Percentiles rank a stretch among this genome's conserved stretches.
Evolutionary conservation across 1,139 yeast genomes (phyloP).

Genomic region (Debaryomyces udenii): DNA sequence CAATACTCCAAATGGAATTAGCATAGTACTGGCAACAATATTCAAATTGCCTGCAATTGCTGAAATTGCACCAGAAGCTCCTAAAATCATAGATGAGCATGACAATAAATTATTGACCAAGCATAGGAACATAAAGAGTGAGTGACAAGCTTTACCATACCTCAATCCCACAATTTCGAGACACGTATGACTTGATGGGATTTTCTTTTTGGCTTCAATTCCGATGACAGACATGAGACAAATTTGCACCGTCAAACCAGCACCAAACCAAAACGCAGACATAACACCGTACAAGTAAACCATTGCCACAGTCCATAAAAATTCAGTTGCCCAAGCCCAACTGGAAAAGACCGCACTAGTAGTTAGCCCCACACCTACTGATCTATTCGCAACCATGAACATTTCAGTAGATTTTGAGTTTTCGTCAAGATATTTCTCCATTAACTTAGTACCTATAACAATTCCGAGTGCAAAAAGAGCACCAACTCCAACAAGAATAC

Average conservation of each 20-base stretch:
- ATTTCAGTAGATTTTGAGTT: slow-evolving; percentile 33
- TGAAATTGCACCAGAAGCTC: slow-evolving; percentile 39
- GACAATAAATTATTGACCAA: slow-evolving; percentile 36
- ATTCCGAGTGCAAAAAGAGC: slow-evolving; percentile 34
- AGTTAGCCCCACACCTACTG: slow-evolving; percentile 21
- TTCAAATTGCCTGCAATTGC: slow-evolving; percentile 37
- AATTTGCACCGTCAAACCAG: slow-evolving; percentile 34
- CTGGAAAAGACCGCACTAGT: slow-evolving; percentile 26
- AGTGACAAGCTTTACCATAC: slow-evolving; percentile 34
- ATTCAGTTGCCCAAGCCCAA: slow-evolving; percentile 39
- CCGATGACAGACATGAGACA: slow-evolving; percentile 32
- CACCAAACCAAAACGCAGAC: slow-evolving; percentile 30
- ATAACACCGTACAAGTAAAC: slow-evolving; percentile 33
- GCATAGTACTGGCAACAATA: slow-evolving; percentile 34
- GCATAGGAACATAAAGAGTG: slow-evolving; percentile 34
- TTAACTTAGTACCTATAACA: slow-evolving; percentile 28
- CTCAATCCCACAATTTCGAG: slow-evolving; percentile 34
- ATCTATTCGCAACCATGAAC: slow-evolving; percentile 33
- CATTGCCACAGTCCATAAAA: slow-evolving; percentile 30
- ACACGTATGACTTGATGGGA: slow-evolving; percentile 33
- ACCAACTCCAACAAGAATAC: slow-evolving; percentile 34
- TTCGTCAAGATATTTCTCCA: slow-evolving; percentile 29
- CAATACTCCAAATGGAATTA: slow-evolving; percentile 42
- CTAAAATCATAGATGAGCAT: slow-evolving; percentile 39
- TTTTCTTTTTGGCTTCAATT: slow-evolving; percentile 33